These are phyloP conservation scores for Quercus phellos DNA, from an alignment of 331 rosid species.

Conservation along the genomic window DNA sequence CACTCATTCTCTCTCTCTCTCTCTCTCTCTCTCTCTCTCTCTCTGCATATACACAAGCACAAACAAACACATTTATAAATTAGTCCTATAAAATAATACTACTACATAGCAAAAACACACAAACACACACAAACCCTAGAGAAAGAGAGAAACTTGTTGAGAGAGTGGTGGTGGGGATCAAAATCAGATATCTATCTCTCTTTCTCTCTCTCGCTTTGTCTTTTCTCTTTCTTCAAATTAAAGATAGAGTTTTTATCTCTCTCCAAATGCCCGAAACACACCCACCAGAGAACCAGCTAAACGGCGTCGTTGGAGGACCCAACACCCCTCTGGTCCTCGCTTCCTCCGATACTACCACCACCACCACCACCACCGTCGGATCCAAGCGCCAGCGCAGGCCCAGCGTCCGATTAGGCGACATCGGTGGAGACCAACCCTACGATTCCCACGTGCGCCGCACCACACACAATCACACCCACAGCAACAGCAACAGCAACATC, in stretches of 20 bases:
- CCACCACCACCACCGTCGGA: slow-evolving; percentile 30
- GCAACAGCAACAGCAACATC: background rate
- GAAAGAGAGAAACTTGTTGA: background rate
- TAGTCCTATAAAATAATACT: too few species aligned
- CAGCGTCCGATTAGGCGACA: slow-evolving; percentile 89
- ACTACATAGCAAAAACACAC: too few species aligned
- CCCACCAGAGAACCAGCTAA: slow-evolving; percentile 49
- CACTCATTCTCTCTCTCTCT: too few species aligned
- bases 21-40: background rate
- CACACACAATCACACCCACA: background rate
- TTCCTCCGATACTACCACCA: slow-evolving; percentile 27
- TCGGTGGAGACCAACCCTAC: slow-evolving; percentile 81
- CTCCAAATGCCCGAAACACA: slow-evolving; percentile 5
- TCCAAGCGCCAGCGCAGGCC: slow-evolving; percentile 89
- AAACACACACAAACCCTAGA: background rate
- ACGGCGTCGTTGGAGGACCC: slow-evolving; percentile 37
- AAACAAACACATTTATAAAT: too few species aligned
- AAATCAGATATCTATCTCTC: background rate
- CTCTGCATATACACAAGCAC: background rate
- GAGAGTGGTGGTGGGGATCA: background rate
- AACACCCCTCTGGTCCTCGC: slow-evolving; percentile 12
- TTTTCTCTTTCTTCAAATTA: background rate
- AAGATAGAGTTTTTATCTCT: background rate
- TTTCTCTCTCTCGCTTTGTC: background rate
- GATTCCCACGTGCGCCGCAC: slow-evolving; percentile 68